A percentile compares a stretch with the other conserved stretches of the same genome.
phyloP scores from a whole-genome alignment of 768 basidiomycete genomes.

The Botryobasidium botryosum region DNA sequence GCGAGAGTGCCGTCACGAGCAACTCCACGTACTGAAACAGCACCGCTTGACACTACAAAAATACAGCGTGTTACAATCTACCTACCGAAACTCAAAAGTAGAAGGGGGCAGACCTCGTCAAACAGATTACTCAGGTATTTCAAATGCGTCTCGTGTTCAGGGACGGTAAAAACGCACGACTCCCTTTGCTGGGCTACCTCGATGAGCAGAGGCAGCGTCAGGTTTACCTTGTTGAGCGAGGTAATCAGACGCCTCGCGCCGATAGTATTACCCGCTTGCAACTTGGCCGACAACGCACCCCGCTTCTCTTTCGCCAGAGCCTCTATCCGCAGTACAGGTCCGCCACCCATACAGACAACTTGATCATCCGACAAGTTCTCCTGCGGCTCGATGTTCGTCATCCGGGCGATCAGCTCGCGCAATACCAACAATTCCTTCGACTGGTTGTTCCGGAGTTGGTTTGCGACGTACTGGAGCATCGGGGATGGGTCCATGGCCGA shows the following conservation, averaged over 20 bases:
- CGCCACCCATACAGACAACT: slow-evolving; percentile 80
- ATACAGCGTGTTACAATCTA: slow-evolving; percentile 1
- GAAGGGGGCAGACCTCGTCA: slow-evolving; percentile 44
- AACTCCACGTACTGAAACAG: slow-evolving; percentile 85
- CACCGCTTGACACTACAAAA: slow-evolving; percentile 70
- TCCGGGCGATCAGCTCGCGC: slow-evolving; percentile 85
- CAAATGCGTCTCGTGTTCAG: slow-evolving; percentile 44
- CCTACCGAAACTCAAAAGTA: slow-evolving; percentile 11
- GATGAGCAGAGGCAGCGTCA: slow-evolving; percentile 80
- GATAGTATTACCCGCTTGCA: slow-evolving; percentile 25
- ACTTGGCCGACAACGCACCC: slow-evolving; percentile 37
- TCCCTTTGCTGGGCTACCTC: slow-evolving; percentile 87
- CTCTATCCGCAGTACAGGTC: slow-evolving; percentile 72
- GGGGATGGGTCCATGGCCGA: slow-evolving; percentile 64
- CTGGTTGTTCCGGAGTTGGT: slow-evolving; percentile 70
- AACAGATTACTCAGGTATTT: slow-evolving; percentile 79
- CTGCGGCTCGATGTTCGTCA: slow-evolving; percentile 86
- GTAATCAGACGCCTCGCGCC: slow-evolving; percentile 40
- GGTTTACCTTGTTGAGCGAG: slow-evolving; percentile 42
- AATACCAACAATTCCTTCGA: slow-evolving; percentile 81
- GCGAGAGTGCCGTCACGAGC: slow-evolving; percentile 51
- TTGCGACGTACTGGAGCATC: slow-evolving; percentile 76
- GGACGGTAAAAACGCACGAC: slow-evolving; percentile 56
- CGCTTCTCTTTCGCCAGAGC: slow-evolving; percentile 66
- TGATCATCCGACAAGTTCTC: slow-evolving; percentile 81